Evolutionary conservation across 2,329 filamentous ascomycete species (phyloP), one percentile per base, ranked within the genome.

Genomic region (Sarocladiaceae sp.): DNA sequence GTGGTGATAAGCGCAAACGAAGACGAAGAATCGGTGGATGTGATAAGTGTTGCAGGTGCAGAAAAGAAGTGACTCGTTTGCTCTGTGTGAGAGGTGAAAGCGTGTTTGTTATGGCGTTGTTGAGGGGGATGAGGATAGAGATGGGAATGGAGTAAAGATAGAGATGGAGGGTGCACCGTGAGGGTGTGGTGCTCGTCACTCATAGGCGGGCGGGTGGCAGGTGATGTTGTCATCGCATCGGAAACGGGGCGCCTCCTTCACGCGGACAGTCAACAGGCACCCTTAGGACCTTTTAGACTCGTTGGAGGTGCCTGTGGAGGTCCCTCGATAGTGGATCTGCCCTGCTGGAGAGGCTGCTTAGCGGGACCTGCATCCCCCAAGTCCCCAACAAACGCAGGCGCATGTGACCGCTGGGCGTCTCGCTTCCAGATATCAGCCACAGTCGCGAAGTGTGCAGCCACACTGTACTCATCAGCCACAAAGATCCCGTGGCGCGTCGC

Each of bases 181-280:
- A 13, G 32, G 37, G 43, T 15, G n/a, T n/a, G n/a, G n/a, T n/a
- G n/a, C n/a, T n/a, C 37, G 37, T 21, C 23, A 29, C 13, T 19
- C 23, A 21, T 39, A 29, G 11, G 27, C 44, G 41, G 42, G 47
- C 32, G 21, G 24, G 32, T 12, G 29, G 48, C 23, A 29, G 31
- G 35, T 43, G 47, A 53, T 52, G 51, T 46, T 48, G 51, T 53
- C 51, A 51, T 51, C 18, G 47, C 43, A 42, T 43, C 23, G 19
- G 37, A 13, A 11, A 41, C 20, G 23, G 37, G n/a, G 34, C 12
- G 37, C n/a, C 10, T 15, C n/a, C 37, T 29, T 24, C 37, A 49
- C 45, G 45, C 35, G 35, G 26, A 39, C 35, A 11, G 20, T n/a
- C 20, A 13, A n/a, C 20, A 35, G n/a, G n/a, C n/a, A n/a, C n/a